Percentiles rank a stretch among this genome's conserved stretches.
Evolutionary conservation across 192 early-diverging fungal species (phyloP).

Genomic region (Backusella luteola): DNA sequence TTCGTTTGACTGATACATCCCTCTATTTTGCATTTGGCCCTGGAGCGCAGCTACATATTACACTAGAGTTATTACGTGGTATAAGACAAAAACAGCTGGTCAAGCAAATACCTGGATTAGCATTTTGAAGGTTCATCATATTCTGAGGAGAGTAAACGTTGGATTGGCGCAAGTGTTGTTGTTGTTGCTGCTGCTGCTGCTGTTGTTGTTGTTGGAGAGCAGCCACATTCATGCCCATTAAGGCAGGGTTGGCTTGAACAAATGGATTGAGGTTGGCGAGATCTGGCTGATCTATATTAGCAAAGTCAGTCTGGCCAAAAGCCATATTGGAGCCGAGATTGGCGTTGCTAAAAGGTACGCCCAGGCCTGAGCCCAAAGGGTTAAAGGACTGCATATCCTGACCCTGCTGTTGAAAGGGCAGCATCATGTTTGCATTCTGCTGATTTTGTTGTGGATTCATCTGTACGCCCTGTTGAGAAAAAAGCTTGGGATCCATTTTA

Average conservation of each 20-base stretch:
- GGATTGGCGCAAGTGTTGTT: background rate
- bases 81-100: background rate
- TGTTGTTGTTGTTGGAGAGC: conserved; percentile 12
- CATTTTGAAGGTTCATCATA: conserved; percentile 11
- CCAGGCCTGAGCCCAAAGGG: background rate
- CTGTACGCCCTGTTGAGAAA: background rate
- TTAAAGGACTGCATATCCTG: conserved; percentile 6
- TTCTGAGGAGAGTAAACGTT: conserved; percentile 15
- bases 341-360: conserved; percentile 2
- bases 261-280: conserved; percentile 9
- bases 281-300: conserved; percentile 15
- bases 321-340: conserved; percentile 11
- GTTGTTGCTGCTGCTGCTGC: too few species aligned
- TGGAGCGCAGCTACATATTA: conserved; percentile 14
- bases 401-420: conserved; percentile 24
- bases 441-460: conserved; percentile 6
- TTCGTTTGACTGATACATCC: conserved; percentile 18
- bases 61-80: background rate
- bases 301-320: conserved; percentile 10
- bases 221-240: conserved; percentile 9
- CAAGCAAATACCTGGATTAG: background rate
- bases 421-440: conserved; percentile 11
- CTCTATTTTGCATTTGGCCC: conserved; percentile 28
- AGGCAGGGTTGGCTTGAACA: conserved; percentile 3
- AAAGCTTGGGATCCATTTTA: conserved; percentile 17